Evolutionary conservation across 805 yeast species (phyloP).

Genomic region (Candida krabiensis): DNA sequence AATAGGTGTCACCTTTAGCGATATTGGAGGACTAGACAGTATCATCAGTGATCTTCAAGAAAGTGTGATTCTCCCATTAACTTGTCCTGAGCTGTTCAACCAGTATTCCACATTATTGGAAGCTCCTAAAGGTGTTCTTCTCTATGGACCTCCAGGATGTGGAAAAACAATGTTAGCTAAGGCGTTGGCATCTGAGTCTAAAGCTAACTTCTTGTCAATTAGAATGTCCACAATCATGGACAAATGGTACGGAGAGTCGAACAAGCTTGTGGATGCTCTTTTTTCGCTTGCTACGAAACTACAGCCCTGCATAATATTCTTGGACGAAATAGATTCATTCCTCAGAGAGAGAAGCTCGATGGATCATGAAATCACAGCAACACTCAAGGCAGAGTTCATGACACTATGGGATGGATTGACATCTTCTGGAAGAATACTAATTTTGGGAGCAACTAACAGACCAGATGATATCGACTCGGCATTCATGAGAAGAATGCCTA

Average conservation of each 20-base stretch:
- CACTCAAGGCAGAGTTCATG: constrained; percentile 95
- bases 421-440: constrained; percentile 74
- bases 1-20: constrained; percentile 70
- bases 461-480: constrained; percentile 91
- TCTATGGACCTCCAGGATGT: constrained; percentile 97
- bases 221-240: constrained; percentile 94
- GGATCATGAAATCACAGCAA: constrained; percentile 95
- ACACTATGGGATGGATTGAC: constrained; percentile 93
- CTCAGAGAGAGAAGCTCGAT: constrained; percentile 77
- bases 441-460: constrained; percentile 93
- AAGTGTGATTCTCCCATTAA: constrained; percentile 83
- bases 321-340: constrained; percentile 95
- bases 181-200: constrained; percentile 88
- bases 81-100: constrained; percentile 71
- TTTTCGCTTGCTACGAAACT: constrained; percentile 86
- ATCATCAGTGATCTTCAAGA: constrained; percentile 86
- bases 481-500: constrained; percentile 89
- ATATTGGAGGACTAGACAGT: constrained; percentile 85
- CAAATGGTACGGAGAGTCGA: constrained; percentile 96
- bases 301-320: constrained; percentile 92
- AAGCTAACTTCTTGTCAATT: constrained; percentile 87
- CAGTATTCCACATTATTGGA: constrained; percentile 68
- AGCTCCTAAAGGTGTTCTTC: constrained; percentile 91
- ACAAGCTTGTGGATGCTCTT: constrained; percentile 89
- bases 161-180: constrained; percentile 98